Conservation (phyloP, 1,284 basidiomycete species). For the Microbotryum silenes-acaulis region DNA sequence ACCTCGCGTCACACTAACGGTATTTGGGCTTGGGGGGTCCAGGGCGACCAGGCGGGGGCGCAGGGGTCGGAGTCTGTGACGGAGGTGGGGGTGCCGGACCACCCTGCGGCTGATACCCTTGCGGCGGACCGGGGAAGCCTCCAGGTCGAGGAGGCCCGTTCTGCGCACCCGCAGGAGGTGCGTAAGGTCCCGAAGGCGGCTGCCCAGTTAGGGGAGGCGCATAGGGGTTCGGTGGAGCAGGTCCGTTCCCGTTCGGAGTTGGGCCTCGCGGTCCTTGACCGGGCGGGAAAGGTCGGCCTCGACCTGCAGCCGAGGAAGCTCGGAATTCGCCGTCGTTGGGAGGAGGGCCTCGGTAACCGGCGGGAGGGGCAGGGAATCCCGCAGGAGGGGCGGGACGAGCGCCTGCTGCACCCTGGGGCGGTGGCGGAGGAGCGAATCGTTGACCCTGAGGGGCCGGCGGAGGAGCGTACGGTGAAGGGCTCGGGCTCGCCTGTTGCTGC, state of each 20-base stretch:
- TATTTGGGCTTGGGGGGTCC: conserved; percentile 56
- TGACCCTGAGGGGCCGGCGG: background rate
- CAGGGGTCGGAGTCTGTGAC: conserved; percentile 26
- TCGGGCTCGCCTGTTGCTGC: conserved; percentile 1
- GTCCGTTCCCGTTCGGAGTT: background rate
- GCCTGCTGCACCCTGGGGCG: background rate
- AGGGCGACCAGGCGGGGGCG: conserved; percentile 36
- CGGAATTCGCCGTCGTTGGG: no score
- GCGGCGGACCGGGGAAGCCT: background rate
- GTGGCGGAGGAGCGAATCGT: background rate
- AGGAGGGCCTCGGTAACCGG: no score
- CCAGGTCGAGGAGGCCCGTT: conserved; percentile 3
- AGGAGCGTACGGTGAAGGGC: background rate
- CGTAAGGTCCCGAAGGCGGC: background rate
- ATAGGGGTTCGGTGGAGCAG: background rate
- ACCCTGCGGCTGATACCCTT: background rate
- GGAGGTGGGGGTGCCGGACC: conserved; percentile 26
- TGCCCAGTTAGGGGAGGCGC: background rate
- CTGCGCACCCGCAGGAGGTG: conserved; percentile 1
- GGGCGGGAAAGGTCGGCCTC: no score
- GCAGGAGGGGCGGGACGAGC: no score
- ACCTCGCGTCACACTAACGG: conserved; percentile 52
- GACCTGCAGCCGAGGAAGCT: no score
- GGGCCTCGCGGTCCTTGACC: no score
- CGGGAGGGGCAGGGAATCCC: no score